Percentiles rank a stretch among this genome's conserved stretches.
Conservation (phyloP, 129 eudicot species). For the Ambrosia trifida region DNA sequence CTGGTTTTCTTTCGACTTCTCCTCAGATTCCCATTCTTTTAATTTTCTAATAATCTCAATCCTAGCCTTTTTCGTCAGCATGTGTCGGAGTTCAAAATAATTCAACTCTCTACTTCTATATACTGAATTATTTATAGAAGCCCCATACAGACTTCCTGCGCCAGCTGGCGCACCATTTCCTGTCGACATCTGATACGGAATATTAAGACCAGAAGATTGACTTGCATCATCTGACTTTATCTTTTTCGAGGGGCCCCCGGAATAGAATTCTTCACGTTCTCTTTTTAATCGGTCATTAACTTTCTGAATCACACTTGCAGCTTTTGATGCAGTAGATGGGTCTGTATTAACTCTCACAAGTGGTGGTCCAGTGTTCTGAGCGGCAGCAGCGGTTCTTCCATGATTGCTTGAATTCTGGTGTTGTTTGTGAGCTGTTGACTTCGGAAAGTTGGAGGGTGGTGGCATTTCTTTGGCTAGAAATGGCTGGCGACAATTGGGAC, state of each 20-base stretch:
- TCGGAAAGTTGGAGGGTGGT: conserved; percentile 60
- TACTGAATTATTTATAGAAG: conserved; percentile 33
- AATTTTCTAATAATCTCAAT: conserved; percentile 46
- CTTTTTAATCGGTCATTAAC: conserved; percentile 70
- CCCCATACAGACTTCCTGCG: conserved; percentile 20
- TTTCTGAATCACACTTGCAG: conserved; percentile 58
- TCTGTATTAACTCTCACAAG: conserved; percentile 22
- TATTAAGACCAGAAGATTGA: conserved; percentile 35
- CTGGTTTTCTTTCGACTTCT: conserved; percentile 29
- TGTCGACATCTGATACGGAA: conserved; percentile 34
- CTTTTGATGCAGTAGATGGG: conserved; percentile 59
- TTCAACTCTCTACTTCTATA: conserved; percentile 59
- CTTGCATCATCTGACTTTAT: conserved; percentile 44
- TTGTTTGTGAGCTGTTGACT: conserved; percentile 42
- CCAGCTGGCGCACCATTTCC: conserved; percentile 44
- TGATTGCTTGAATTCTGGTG: conserved; percentile 37
- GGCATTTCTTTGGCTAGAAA: conserved; percentile 75
- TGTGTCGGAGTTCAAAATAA: conserved; percentile 47
- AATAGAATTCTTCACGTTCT: conserved; percentile 52
- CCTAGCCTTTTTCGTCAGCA: conserved; percentile 62
- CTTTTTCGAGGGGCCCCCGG: conserved; percentile 50
- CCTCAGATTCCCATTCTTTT: conserved; percentile 44
- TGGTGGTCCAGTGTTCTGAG: conserved; percentile 38
- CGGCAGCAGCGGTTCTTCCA: conserved; percentile 30
- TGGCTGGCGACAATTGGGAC: conserved; percentile 75